Conservation (phyloP, 192 early-diverging fungal species). For the Backusella australiensis region DNA sequence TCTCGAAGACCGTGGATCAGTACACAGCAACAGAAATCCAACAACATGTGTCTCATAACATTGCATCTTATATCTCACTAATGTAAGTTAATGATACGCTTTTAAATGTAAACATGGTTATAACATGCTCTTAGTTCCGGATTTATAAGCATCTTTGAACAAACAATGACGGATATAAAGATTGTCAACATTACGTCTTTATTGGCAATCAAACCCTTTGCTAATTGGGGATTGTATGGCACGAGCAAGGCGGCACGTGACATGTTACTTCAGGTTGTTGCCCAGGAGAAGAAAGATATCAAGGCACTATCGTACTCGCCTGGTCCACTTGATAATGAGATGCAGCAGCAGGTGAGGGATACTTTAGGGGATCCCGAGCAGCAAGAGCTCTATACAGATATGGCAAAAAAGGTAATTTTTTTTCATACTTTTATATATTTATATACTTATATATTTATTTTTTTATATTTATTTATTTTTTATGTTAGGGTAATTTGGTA, state of each 20-base stretch:
- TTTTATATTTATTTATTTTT: not conserved
- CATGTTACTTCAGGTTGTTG: constrained; percentile 66
- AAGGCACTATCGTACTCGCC: constrained; percentile 80
- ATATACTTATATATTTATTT: not conserved
- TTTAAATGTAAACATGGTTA: not conserved
- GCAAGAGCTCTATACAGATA: constrained; percentile 53
- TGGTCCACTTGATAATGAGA: constrained; percentile 82
- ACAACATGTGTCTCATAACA: constrained; percentile 55
- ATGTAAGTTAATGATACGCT: constrained; percentile 22
- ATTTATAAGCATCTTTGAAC: constrained; percentile 37
- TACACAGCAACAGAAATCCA: constrained; percentile 47
- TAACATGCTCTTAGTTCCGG: constrained; percentile 16
- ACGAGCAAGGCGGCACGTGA: constrained; percentile 83
- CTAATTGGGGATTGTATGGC: constrained; percentile 82
- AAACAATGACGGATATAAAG: constrained; percentile 25
- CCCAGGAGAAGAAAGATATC: constrained; percentile 53
- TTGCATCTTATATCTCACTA: constrained; percentile 54
- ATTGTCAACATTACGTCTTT: constrained; percentile 83
- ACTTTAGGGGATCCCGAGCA: constrained; percentile 67
- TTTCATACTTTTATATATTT: not conserved
- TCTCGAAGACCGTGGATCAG: constrained; percentile 56
- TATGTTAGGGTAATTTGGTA: constrained; percentile 57
- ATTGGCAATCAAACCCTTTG: constrained; percentile 67
- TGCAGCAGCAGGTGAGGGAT: constrained; percentile 73
- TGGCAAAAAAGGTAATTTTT: constrained; percentile 54